Base-by-base conservation (phyloP, 2,329 filamentous ascomycete genomes). In the Dactylella cylindrospora region DNA sequence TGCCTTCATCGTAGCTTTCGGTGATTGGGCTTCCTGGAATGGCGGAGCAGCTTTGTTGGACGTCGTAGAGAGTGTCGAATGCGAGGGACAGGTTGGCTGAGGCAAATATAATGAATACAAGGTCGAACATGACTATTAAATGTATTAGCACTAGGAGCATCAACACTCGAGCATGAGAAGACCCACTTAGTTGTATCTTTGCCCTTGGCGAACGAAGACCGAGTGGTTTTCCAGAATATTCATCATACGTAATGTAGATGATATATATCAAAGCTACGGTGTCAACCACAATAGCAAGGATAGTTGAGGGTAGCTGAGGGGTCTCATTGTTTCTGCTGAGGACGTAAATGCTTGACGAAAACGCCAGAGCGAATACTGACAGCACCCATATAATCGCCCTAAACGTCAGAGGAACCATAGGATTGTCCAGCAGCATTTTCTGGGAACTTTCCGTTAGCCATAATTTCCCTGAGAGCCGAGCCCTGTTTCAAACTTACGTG, bases 51-150 rank as follows among this genome's bases (percentile, higher is more conserved):
- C 76, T 74, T 71, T 83, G 84, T 32, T 78, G 76, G 23, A 78
- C 75, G 67, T 85, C 80, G 4, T 78, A 84, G 49, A 96, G 76
- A 6, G 88, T 86, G 71, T 88, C 86, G 71, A 96, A 95, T 1
- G 91, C 90, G 66, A 98, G 77, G 32, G 88, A 87, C 20, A 95
- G 80, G 74, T 95, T 97, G 45, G 90, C 90, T 3, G 90, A 90
- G 73, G 95, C 91, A 76, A 98, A 95, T 33, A 97, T 90, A 70
- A 98, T 95, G 72, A 98, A 98, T 70, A 96, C 84, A 2, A 98
- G 79, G 73, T 98, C 93, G 54, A 95, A 80, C 50, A 98, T 82
- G 61, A 97, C 87, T 69, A 52, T 19, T 15, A 26, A 33, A 15
- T 10, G 6, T 36, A 2, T 3, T 35, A 13, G 22, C 4, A 19